These are phyloP conservation scores for Strobilomyces dryophilus DNA, from an alignment of 768 basidiomycete species.

Conservation along the genomic window DNA sequence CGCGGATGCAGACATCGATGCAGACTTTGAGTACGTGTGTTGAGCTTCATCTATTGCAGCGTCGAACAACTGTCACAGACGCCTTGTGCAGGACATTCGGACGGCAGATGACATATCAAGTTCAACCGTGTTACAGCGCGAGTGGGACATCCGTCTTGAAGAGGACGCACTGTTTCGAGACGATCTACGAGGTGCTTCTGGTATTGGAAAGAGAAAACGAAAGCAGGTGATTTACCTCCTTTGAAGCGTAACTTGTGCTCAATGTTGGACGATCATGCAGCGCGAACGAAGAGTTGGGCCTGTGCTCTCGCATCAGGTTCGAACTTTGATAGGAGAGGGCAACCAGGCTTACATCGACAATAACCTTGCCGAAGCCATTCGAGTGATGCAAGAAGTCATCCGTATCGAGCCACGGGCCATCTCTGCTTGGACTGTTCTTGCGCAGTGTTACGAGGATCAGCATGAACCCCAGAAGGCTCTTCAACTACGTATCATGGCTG, in stretches of 20 bases:
- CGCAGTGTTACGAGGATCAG: conserved; percentile 16
- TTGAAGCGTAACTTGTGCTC: not conserved
- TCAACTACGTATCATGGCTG: conserved; percentile 28
- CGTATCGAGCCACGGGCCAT: conserved; percentile 85
- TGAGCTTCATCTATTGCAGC: too few species aligned
- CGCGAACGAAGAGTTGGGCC: conserved; percentile 13
- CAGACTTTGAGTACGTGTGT: conserved; percentile 19
- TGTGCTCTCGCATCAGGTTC: conserved; percentile 16
- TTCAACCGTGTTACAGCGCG: conserved; percentile 7
- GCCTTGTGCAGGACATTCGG: conserved; percentile 5
- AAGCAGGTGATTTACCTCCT: conserved; percentile 37
- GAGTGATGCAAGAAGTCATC: conserved; percentile 87
- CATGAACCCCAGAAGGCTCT: conserved; percentile 15
- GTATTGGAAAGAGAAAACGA: conserved; percentile 52
- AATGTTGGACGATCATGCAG: not conserved
- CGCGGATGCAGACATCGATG: conserved; percentile 14
- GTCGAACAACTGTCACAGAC: not conserved
- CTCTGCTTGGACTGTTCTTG: conserved; percentile 73
- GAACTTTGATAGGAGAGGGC: conserved; percentile 62
- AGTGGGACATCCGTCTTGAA: conserved; percentile 30
- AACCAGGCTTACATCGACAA: conserved; percentile 82
- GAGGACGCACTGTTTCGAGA: conserved; percentile 71
- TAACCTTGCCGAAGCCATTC: conserved; percentile 62
- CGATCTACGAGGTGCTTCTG: conserved; percentile 60
- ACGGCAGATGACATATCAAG: conserved; percentile 12